These are phyloP conservation scores for Eremothecium gossypii DNA, from an alignment of 1,139 yeast species.

Conservation along the genomic window DNA sequence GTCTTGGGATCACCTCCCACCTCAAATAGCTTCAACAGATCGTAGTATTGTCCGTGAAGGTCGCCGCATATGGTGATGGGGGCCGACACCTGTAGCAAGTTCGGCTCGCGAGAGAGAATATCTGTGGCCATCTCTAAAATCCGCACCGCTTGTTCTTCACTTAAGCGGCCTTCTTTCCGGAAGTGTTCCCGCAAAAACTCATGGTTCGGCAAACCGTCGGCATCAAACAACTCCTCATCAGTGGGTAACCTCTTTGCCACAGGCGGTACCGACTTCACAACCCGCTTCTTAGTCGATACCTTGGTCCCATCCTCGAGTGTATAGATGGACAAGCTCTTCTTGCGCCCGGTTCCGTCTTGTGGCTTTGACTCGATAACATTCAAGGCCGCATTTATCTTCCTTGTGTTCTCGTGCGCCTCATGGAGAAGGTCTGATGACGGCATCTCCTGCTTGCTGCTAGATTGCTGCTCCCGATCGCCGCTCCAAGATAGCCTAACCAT, in stretches of 20 bases:
- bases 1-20: slow-evolving; percentile 83
- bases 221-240: slow-evolving; percentile 56
- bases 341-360: slow-evolving; percentile 9
- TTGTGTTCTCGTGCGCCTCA: slow-evolving; percentile 37
- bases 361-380: slow-evolving; percentile 56
- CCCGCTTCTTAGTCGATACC: slow-evolving; percentile 61
- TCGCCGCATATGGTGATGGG: slow-evolving; percentile 97
- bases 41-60: slow-evolving; percentile 91
- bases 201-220: slow-evolving; percentile 63
- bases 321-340: slow-evolving; percentile 39
- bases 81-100: slow-evolving; percentile 71
- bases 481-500: no score
- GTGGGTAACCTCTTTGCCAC: slow-evolving; percentile 62
- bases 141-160: slow-evolving; percentile 59
- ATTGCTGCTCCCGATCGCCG: no score
- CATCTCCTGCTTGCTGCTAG: no score
- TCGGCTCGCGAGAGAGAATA: slow-evolving; percentile 65
- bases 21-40: slow-evolving; percentile 82
- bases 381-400: slow-evolving; percentile 67
- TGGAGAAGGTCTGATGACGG: neutral
- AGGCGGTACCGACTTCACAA: slow-evolving; percentile 52
- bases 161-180: slow-evolving; percentile 69
- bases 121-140: slow-evolving; percentile 64
- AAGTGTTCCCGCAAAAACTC: slow-evolving; percentile 68
- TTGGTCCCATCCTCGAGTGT: slow-evolving; percentile 61